These are phyloP conservation scores for Rhodotorula sp. DNA, from an alignment of 1,284 basidiomycete genomes.

Conservation along the genomic window DNA sequence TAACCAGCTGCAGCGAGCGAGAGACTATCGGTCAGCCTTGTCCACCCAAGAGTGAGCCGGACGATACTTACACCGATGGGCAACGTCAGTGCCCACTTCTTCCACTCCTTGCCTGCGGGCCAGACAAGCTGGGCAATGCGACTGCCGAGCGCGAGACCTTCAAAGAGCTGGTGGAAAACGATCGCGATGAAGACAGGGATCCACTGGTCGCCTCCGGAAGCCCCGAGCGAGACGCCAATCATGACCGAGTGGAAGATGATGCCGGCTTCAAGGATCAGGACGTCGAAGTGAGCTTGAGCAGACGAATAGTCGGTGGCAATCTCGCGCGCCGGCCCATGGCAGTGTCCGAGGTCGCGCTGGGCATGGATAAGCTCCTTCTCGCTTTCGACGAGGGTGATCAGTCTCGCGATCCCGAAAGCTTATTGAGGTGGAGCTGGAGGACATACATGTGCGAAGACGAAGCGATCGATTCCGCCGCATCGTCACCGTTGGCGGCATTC, in stretches of 20 bases:
- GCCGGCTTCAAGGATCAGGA: constrained; percentile 51
- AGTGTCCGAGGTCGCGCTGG: constrained; percentile 26
- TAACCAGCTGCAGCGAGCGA: constrained; percentile 36
- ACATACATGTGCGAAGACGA: background rate
- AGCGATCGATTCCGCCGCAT: background rate
- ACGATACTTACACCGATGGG: constrained; percentile 38
- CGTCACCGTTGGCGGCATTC: constrained; percentile 5
- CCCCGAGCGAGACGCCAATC: constrained; percentile 50
- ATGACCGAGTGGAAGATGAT: constrained; percentile 52
- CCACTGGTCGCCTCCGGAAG: constrained; percentile 41
- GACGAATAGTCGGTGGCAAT: constrained; percentile 37
- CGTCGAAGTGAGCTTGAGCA: constrained; percentile 46
- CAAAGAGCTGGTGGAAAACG: constrained; percentile 46
- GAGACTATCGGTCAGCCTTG: too few species aligned
- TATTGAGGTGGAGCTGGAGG: background rate
- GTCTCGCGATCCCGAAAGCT: background rate
- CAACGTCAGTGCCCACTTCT: constrained; percentile 43
- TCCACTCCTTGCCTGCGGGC: constrained; percentile 12
- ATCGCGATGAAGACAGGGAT: constrained; percentile 47
- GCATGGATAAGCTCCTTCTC: constrained; percentile 11
- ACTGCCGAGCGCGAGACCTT: constrained; percentile 43
- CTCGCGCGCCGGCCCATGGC: constrained; percentile 38
- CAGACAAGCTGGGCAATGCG: constrained; percentile 45
- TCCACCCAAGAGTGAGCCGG: too few species aligned
- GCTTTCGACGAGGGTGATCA: background rate